phyloP scores from a whole-genome alignment of 805 yeast genomes.

The Saccharomyces jurei region DNA sequence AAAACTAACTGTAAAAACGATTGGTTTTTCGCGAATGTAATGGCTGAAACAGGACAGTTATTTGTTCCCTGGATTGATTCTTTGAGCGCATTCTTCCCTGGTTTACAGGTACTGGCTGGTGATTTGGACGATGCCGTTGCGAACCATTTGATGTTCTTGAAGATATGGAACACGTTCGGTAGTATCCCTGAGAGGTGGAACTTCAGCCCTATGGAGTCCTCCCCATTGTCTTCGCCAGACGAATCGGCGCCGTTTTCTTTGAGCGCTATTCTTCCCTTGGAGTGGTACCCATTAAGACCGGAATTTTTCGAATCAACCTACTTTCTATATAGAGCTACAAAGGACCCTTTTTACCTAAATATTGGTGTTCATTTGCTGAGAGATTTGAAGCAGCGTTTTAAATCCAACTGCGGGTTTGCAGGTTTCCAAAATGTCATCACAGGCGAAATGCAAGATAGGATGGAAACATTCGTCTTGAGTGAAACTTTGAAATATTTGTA shows the following conservation, averaged over 20 bases:
- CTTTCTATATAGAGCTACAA: slow-evolving; percentile 72
- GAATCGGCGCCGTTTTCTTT: background rate
- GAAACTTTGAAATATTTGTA: slow-evolving; percentile 82
- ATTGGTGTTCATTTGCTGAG: slow-evolving; percentile 61
- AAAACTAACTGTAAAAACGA: slow-evolving; percentile 42
- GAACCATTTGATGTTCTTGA: slow-evolving; percentile 54
- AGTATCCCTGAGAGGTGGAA: slow-evolving; percentile 89
- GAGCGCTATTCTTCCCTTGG: slow-evolving; percentile 34
- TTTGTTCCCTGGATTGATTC: slow-evolving; percentile 73
- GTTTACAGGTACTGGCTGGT: slow-evolving; percentile 73
- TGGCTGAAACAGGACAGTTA: slow-evolving; percentile 42
- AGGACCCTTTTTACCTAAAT: slow-evolving; percentile 73
- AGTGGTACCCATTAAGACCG: slow-evolving; percentile 91
- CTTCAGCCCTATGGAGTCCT: slow-evolving; percentile 14
- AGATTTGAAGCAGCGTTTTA: slow-evolving; percentile 45
- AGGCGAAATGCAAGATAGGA: slow-evolving; percentile 61
- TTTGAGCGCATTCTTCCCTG: slow-evolving; percentile 82
- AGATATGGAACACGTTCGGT: slow-evolving; percentile 73
- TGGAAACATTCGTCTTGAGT: slow-evolving; percentile 86
- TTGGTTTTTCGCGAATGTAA: slow-evolving; percentile 51
- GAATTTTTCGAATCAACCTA: slow-evolving; percentile 88
- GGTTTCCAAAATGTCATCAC: slow-evolving; percentile 64
- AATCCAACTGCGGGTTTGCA: slow-evolving; percentile 69
- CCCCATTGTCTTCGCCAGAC: background rate
- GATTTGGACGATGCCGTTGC: slow-evolving; percentile 56